Base-by-base conservation (phyloP, 768 basidiomycete genomes). In the Suillus placidus region DNA sequence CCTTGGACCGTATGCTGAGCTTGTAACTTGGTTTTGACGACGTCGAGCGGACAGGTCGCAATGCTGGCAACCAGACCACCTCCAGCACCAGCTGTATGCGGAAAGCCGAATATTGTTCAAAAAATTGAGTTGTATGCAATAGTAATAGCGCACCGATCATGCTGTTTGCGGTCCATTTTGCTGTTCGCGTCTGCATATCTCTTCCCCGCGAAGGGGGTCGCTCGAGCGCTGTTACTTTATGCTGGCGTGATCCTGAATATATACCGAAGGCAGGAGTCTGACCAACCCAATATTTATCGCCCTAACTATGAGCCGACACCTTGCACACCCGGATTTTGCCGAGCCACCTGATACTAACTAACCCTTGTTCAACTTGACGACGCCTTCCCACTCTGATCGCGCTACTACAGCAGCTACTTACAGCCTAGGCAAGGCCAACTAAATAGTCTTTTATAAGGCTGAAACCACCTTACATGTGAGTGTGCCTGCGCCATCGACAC, bases 21-120 rank as follows among this genome's bases (percentile, higher is more conserved):
- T 80, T 99, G 97, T 60, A 99, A 79, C 70, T 94, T 93, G 4
- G 97, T 99, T 84, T 99, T 99, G 79, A 99, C 84, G 64, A 99
- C 97, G 78, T 99, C 97, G 58, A 99, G 84, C 13, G 97, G 97
- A 78, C 97, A 99, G 8, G 97, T 99, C 64, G 94, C 93, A 67
- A 99, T 83, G 78, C 91, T 93, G 60, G 94, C 92, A 69, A 95
- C 90, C 67, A 99, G 83, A 65, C 97, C 97, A 62, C 97, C 95
- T 37, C 95, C 95, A 43, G 97, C 97, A 64, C 97, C 97, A 74
- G 97, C 94, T 93, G 71, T 14, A 58, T 34, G 56, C 8, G 37
- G 60, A 18, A 62, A 49, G 57, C 40, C 45, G 66, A 52, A 49
- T 40, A 18, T 26, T 30, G 12, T 34, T 42, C 35, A 60, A 47